Percentiles rank a stretch among this genome's conserved stretches.
Conservation (phyloP, 768 basidiomycete genomes). For the Collybiopsis confluens region DNA sequence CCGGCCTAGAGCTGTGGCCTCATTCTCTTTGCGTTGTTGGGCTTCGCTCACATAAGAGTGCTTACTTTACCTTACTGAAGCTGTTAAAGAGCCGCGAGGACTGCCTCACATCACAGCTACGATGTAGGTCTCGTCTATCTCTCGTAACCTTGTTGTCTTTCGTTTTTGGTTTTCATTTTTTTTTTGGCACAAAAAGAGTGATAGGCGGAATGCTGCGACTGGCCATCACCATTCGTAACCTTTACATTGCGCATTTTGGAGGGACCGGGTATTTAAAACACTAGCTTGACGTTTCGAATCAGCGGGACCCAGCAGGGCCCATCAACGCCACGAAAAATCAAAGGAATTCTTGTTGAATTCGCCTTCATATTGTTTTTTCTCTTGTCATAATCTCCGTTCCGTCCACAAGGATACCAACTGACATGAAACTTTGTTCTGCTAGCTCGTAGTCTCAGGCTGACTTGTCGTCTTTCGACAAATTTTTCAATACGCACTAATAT, state of each 20-base stretch:
- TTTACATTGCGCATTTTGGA: too few species aligned
- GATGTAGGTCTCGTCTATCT: neutral
- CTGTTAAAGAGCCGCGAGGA: neutral
- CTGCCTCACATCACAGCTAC: neutral
- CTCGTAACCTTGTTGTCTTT: neutral
- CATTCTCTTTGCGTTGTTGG: conserved; percentile 1
- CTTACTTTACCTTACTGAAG: conserved; percentile 5
- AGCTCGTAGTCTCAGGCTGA: conserved; percentile 1
- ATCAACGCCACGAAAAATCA: too few species aligned
- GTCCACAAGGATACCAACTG: neutral
- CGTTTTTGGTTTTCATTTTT: too few species aligned
- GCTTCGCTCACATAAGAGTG: conserved; percentile 4
- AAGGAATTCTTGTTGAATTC: too few species aligned
- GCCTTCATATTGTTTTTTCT: neutral
- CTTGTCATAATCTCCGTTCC: neutral
- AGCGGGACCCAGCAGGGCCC: too few species aligned
- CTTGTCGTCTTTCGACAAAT: conserved; percentile 6
- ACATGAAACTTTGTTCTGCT: neutral
- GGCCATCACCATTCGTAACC: too few species aligned
- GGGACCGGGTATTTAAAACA: too few species aligned
- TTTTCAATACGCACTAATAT: conserved; percentile 1
- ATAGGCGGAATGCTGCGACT: neutral
- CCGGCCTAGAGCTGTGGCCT: conserved; percentile 1
- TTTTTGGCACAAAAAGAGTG: neutral
- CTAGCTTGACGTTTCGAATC: too few species aligned